phyloP scores from a whole-genome alignment of 352 stramenopile genomes.

The Pythium chondricola region DNA sequence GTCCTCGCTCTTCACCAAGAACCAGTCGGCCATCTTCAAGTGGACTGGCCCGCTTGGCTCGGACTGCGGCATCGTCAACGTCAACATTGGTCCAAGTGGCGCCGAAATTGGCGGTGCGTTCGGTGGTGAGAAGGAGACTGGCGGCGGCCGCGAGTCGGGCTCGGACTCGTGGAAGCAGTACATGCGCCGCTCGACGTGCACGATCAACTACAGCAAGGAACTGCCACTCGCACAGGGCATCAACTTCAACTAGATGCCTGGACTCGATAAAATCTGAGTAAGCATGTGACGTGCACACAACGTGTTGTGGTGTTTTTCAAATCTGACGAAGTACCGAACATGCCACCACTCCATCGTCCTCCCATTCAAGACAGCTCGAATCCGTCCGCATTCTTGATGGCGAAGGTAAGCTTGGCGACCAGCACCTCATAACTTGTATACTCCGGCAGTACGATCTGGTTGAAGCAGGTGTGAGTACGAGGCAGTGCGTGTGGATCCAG shows the following conservation, averaged over 20 bases:
- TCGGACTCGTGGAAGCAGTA: conserved; percentile 93
- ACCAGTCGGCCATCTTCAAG: conserved; percentile 90
- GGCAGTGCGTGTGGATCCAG: conserved; percentile 61
- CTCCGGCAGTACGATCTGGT: conserved; percentile 82
- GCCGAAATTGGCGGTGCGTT: conserved; percentile 92
- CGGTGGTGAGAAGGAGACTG: conserved; percentile 91
- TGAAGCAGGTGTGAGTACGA: conserved; percentile 84
- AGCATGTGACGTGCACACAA: too few relatives aligned
- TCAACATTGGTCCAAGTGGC: conserved; percentile 90
- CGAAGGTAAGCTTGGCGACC: conserved; percentile 70
- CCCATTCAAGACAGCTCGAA: conserved; percentile 70
- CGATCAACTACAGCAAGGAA: conserved; percentile 91
- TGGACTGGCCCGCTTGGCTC: conserved; percentile 87
- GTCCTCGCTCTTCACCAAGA: conserved; percentile 89
- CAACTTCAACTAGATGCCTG: conserved; percentile 72
- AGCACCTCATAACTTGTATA: conserved; percentile 62
- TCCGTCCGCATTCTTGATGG: conserved; percentile 68
- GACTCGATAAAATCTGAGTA: background rate
- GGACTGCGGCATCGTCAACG: conserved; percentile 91
- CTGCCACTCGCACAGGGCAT: conserved; percentile 91
- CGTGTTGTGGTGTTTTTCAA: too few relatives aligned
- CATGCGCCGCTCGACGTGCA: conserved; percentile 92
- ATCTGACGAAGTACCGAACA: too few relatives aligned
- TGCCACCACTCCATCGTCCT: too few relatives aligned
- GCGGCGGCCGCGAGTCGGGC: conserved; percentile 86